Evolutionary conservation across 1,284 basidiomycete species (phyloP).

Genomic region (Malassezia slooffiae): DNA sequence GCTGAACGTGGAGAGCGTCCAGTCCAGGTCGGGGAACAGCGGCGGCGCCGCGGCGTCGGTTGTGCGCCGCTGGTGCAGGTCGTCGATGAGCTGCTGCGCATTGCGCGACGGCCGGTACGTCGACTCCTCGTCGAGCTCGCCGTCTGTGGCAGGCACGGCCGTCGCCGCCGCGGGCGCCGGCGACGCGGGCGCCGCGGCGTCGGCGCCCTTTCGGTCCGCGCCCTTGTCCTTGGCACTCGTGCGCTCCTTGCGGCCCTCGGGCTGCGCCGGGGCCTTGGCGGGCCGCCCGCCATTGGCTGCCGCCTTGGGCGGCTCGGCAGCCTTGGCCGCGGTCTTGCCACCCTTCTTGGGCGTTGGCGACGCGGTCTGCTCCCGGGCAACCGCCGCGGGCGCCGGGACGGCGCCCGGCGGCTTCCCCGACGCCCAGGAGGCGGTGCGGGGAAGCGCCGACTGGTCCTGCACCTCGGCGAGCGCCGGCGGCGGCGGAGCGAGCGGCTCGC

Average conservation of each 20-base stretch:
- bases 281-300: too few relatives aligned
- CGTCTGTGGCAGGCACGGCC: too few relatives aligned
- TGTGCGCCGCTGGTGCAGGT: conserved; percentile 61
- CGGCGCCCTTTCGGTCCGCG: conserved; percentile 18
- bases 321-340: conserved; percentile 13
- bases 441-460: conserved; percentile 33
- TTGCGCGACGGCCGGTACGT: conserved; percentile 76
- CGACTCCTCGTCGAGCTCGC: conserved; percentile 35
- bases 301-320: conserved; percentile 17
- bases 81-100: conserved; percentile 70
- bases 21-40: conserved; percentile 41
- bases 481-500: background rate
- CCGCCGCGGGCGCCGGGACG: conserved; percentile 4
- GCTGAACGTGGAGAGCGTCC: conserved; percentile 31
- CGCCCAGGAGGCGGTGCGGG: conserved; percentile 45
- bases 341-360: conserved; percentile 22
- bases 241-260: background rate
- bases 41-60: conserved; percentile 55
- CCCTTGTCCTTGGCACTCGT: background rate
- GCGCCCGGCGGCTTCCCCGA: conserved; percentile 29
- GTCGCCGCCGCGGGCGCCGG: conserved; percentile 58
- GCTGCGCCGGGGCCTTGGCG: background rate
- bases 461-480: conserved; percentile 5
- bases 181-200: conserved; percentile 30
- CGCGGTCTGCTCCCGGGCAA: conserved; percentile 17